phyloP scores from a whole-genome alignment of 2,329 filamentous ascomycete species.

The Venturia aucupariae region DNA sequence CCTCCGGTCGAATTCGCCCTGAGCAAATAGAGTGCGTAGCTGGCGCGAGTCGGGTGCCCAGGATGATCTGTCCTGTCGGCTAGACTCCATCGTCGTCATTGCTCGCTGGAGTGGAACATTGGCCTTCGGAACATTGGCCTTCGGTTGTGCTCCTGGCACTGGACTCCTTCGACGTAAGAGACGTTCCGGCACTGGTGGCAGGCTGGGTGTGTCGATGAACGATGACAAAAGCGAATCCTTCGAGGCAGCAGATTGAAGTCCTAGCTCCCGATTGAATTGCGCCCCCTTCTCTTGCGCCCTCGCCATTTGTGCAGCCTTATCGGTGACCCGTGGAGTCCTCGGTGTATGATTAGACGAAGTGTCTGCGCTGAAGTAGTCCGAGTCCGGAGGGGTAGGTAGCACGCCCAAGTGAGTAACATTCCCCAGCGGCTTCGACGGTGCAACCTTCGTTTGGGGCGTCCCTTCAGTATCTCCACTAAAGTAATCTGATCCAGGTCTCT shows the following conservation, averaged over 20 bases:
- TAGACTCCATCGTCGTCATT: constrained; percentile 4
- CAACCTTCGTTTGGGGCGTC: background rate
- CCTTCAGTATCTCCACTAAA: constrained; percentile 13
- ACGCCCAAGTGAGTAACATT: background rate
- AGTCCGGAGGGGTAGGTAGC: constrained; percentile 10
- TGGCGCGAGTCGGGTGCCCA: constrained; percentile 1
- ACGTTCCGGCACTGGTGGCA: constrained; percentile 2
- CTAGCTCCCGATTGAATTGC: constrained; percentile 12
- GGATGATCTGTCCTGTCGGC: background rate
- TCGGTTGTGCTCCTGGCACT: background rate
- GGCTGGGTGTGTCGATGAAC: constrained; percentile 9
- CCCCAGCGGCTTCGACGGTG: background rate
- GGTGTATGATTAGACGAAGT: constrained; percentile 11
- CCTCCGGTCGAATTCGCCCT: constrained; percentile 8
- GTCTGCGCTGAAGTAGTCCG: constrained; percentile 15
- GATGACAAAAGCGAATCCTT: constrained; percentile 14
- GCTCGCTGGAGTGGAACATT: background rate
- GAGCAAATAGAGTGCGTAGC: constrained; percentile 5
- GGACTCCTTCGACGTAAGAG: constrained; percentile 1
- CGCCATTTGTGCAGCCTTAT: constrained; percentile 4
- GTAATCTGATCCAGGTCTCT: constrained; percentile 14
- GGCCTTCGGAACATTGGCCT: background rate
- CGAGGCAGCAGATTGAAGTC: constrained; percentile 10
- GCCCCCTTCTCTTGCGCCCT: constrained; percentile 8
- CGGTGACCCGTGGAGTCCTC: background rate